phyloP scores from a whole-genome alignment of 306 rosid genomes.

The Vigna nakashimae region DNA sequence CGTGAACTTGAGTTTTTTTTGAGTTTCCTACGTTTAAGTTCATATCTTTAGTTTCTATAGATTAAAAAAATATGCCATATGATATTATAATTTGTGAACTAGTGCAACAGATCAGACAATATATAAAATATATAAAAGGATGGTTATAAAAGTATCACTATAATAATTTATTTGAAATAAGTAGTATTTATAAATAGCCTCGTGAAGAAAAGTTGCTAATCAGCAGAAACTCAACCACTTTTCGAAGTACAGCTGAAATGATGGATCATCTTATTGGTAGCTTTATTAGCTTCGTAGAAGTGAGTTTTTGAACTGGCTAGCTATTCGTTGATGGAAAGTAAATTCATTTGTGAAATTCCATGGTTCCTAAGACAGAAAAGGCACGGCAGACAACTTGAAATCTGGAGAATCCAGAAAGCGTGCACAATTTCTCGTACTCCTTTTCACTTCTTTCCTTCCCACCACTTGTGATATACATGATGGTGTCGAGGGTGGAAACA shows the following conservation, averaged over 20 bases:
- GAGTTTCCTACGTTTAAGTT: too few species aligned
- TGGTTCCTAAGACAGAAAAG: not conserved
- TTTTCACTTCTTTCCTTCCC: slow-evolving; percentile 16
- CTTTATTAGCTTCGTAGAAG: not conserved
- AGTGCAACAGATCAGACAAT: too few species aligned
- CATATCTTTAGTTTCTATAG: too few species aligned
- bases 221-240: not conserved
- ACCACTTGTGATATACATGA: not conserved
- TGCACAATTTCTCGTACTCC: not conserved
- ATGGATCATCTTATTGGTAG: not conserved
- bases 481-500: not conserved
- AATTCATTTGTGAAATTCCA: slow-evolving; percentile 4
- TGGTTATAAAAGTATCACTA: too few species aligned
- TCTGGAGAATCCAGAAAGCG: slow-evolving; percentile 21
- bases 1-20: too few species aligned
- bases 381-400: not conserved
- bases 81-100: too few species aligned
- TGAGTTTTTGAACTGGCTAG: not conserved
- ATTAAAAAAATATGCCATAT: too few species aligned
- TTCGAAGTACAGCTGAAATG: not conserved
- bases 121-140: too few species aligned
- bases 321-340: not conserved
- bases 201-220: too few species aligned
- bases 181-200: too few species aligned
- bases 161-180: too few species aligned